Percentiles rank a stretch among this genome's conserved stretches.
Conservation (phyloP, 345 rosid species). For the Pseudoturritis turrita region DNA sequence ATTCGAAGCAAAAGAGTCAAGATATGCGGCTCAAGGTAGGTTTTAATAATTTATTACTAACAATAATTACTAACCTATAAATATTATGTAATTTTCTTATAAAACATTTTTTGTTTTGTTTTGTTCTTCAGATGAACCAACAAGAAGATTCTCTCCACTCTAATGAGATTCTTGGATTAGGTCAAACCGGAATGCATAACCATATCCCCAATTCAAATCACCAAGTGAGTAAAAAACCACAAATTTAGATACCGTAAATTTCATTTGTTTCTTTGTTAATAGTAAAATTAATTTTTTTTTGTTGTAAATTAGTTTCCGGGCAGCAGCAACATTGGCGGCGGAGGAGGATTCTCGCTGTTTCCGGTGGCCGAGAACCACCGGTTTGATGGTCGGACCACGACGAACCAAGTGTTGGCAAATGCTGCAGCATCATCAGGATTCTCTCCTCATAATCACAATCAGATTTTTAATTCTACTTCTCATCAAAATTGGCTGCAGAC, state of each 20-base stretch:
- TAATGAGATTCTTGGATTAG: constrained; percentile 27
- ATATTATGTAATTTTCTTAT: background rate
- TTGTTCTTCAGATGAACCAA: constrained; percentile 21
- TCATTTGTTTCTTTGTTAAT: background rate
- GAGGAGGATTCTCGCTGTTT: constrained; percentile 63
- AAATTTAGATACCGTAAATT: background rate
- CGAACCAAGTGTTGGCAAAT: constrained; percentile 53
- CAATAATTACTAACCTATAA: background rate
- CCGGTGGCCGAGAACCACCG: constrained; percentile 37
- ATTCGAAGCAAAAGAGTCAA: constrained; percentile 29
- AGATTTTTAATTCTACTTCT: constrained; percentile 30
- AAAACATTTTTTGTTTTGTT: background rate
- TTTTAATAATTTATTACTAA: background rate
- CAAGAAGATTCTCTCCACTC: constrained; percentile 14
- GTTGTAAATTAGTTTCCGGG: constrained; percentile 38
- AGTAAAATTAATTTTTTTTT: background rate
- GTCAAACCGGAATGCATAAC: constrained; percentile 32
- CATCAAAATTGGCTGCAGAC: constrained; percentile 37
- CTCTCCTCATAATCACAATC: constrained; percentile 55
- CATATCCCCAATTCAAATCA: constrained; percentile 24
- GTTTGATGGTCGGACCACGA: constrained; percentile 35
- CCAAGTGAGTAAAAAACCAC: constrained; percentile 8
- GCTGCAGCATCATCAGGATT: constrained; percentile 99
- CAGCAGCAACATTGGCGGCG: constrained; percentile 54
- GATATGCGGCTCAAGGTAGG: constrained; percentile 29